A percentile compares a stretch with the other conserved stretches of the same genome.
Conservation (phyloP, 2,329 filamentous ascomycete genomes). For the Fusarium sp. region DNA sequence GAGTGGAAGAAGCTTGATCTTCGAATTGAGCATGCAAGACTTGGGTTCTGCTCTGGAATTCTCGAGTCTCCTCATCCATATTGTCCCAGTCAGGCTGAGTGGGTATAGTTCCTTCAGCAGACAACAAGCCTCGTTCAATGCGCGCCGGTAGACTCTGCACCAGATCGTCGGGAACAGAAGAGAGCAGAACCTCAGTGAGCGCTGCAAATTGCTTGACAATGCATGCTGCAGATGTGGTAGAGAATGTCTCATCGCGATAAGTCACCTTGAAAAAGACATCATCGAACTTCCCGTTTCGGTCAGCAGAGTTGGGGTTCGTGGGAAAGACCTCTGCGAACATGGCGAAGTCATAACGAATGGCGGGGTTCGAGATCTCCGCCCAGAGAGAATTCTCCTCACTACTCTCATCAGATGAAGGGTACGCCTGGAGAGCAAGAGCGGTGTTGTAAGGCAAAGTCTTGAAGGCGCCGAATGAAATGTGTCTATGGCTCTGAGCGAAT, state of each 20-base stretch:
- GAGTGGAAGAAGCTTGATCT: constrained; percentile 11
- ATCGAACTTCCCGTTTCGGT: constrained; percentile 4
- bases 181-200: neutral
- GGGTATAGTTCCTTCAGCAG: constrained; percentile 5
- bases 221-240: neutral
- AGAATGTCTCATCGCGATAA: constrained; percentile 14
- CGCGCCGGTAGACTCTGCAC: constrained; percentile 10
- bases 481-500: neutral
- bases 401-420: neutral
- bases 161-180: neutral
- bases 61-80: neutral
- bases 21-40: constrained; percentile 25
- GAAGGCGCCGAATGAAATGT: constrained; percentile 18
- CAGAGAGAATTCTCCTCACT: neutral
- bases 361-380: constrained; percentile 12
- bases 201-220: constrained; percentile 13
- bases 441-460: constrained; percentile 32
- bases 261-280: constrained; percentile 23
- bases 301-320: neutral
- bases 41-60: neutral
- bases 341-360: constrained; percentile 27
- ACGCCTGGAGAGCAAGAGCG: constrained; percentile 16
- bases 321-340: constrained; percentile 30
- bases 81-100: neutral
- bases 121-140: neutral